Base-by-base conservation (phyloP, 2,329 filamentous ascomycete genomes). In the Didymella pinodella region DNA sequence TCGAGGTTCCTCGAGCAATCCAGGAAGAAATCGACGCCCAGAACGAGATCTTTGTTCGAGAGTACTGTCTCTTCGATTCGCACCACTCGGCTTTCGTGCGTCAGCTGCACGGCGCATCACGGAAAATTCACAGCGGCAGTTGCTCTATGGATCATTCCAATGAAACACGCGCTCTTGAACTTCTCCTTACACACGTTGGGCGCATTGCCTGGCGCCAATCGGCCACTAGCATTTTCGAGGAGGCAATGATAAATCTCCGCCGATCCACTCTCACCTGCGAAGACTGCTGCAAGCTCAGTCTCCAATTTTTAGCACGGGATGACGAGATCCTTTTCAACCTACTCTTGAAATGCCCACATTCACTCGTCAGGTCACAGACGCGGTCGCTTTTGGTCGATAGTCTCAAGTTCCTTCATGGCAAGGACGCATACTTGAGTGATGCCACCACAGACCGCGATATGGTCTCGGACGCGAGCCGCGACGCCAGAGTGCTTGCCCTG, bases 21-120 rank as follows among this genome's bases (percentile, higher is more conserved):
- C 75, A 79, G 43, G 78, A 81, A 43, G 82, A 86, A 55, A 91
- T 96, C 56, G 81, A 84, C 11, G 78, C 82, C 57, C 88, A 94
- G 49, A 97, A 97, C 66, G 87, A 90, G 61, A 66, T 86, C 2
- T 84, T 92, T 25, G 82, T 96, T 46, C 86, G 90, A 52, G 87
- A 90, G 18, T 93, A 96, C 70, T 93, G 90, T 73, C 82, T 96
- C 25, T 91, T 90, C 68, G 93, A 96, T 68, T 85, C 86, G 1
- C 83, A 83, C 31, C 91, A 96, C 69, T 82, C 87, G 2, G 78
- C 79, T 1, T 92, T 96, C 65, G 83, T 93, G 16, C 81, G 83
- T 34, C 82, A 83, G 53, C 80, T 92, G 36, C 82, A 95, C 29
- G 76, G 80, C 7, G 84, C 85, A 38, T 78, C 88, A 48, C 85